Evolutionary conservation across 805 yeast genomes (phyloP), one percentile per base, ranked within the genome.

Genomic region (Hyphopichia homilentoma): DNA sequence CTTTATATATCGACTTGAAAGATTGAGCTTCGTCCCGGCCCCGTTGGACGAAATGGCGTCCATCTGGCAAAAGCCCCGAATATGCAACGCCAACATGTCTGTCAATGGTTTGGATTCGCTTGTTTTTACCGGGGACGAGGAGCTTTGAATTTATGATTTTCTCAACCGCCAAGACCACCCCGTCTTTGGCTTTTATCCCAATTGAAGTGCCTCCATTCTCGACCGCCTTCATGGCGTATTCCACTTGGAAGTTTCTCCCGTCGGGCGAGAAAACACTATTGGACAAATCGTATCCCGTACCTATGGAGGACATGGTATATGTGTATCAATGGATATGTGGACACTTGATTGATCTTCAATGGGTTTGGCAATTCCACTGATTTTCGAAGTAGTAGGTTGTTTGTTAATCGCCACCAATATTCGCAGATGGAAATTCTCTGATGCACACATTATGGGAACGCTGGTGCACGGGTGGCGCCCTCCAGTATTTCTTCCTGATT

Each of bases 251-350:
- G 60, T 85, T 86, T 67, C 95, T 76, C 25, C 95, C 95, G 57
- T 87, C 96, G 36, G 90, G 90, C 35, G 87, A 79, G 67, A 93
- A 93, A 41, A 90, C 96, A 65, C 95, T 82, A 69, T 93, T 93
- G 21, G 97, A 87, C 54, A 93, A 80, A 73, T 93, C 99, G 78
- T 93, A 93, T 13, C 99, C 99, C 18, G 99, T 93, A 49, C 99
- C 99, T 49, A 93, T 89, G 29, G 98, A 93, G 24, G 97, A 84
- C 90, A 27, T 28, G 29, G 18, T 26, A 26, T 14, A 14, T 24
- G 26, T 23, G 19, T 18, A 14, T 18, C n/a, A n/a, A n/a, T n/a
- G n/a, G n/a, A n/a, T n/a, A n/a, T n/a, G n/a, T n/a, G n/a, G n/a
- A n/a, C n/a, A n/a, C n/a, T n/a, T n/a, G n/a, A n/a, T n/a, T n/a